Conservation (phyloP, 129 eudicot genomes). For the Ambrosia artemisiifolia region DNA sequence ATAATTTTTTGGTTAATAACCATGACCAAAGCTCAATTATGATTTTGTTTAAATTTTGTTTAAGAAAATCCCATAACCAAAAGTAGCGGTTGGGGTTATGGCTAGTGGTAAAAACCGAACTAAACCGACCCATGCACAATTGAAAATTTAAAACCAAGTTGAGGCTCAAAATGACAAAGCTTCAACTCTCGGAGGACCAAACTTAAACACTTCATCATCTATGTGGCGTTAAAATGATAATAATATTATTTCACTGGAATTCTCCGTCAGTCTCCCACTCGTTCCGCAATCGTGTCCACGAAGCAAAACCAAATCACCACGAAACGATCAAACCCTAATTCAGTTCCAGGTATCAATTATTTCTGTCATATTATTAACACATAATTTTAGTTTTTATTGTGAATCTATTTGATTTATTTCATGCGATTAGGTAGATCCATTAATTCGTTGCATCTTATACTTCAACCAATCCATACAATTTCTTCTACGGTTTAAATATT, state of each 20-base stretch:
- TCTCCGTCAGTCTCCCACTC: constrained; percentile 6
- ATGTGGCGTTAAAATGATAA: constrained; percentile 2
- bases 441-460: constrained; percentile 15
- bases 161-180: neutral
- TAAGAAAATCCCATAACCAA: too few relatives aligned
- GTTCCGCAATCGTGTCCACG: constrained; percentile 20
- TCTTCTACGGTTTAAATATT: constrained; percentile 16
- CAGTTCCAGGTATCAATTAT: constrained; percentile 15
- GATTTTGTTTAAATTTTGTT: too few relatives aligned
- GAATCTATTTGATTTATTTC: neutral
- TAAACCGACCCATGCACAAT: too few relatives aligned
- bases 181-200: neutral
- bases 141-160: neutral
- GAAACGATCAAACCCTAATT: constrained; percentile 33
- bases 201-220: neutral
- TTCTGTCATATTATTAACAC: neutral
- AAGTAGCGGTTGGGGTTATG: too few relatives aligned
- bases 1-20: too few relatives aligned
- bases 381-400: neutral
- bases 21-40: too few relatives aligned
- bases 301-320: constrained; percentile 27
- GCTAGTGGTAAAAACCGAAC: too few relatives aligned
- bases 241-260: neutral
- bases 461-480: neutral
- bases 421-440: constrained; percentile 19